These are phyloP conservation scores for Hura crepitans DNA, from an alignment of 441 rosid species.

Conservation along the genomic window DNA sequence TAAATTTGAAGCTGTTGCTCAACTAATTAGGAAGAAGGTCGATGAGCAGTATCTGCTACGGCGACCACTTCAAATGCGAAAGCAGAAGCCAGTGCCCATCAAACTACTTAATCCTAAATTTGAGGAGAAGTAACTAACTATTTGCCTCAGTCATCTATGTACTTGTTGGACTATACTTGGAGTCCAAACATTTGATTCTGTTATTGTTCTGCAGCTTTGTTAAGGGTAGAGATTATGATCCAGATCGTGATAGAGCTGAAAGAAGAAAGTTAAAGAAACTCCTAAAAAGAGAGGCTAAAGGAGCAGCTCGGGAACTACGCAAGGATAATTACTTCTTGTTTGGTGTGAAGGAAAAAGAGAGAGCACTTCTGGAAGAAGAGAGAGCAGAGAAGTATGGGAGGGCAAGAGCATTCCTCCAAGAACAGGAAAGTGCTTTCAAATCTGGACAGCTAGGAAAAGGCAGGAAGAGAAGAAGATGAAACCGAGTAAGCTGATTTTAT, in stretches of 20 bases:
- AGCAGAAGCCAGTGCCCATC: slow-evolving; percentile 71
- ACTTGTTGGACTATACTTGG: not conserved
- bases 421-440: slow-evolving; percentile 75
- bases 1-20: slow-evolving; percentile 46
- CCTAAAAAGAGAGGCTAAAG: slow-evolving; percentile 54
- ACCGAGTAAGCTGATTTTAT: not conserved
- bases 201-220: slow-evolving; percentile 58
- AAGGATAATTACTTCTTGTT: slow-evolving; percentile 72
- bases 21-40: slow-evolving; percentile 51
- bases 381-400: slow-evolving; percentile 62
- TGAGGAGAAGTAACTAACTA: slow-evolving; percentile 61
- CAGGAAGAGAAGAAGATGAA: slow-evolving; percentile 59
- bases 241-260: slow-evolving; percentile 70
- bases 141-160: not conserved
- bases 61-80: slow-evolving; percentile 67
- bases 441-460: slow-evolving; percentile 90
- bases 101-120: slow-evolving; percentile 69
- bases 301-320: slow-evolving; percentile 71
- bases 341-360: slow-evolving; percentile 55
- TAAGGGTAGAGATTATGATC: slow-evolving; percentile 85
- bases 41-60: slow-evolving; percentile 43
- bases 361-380: slow-evolving; percentile 44
- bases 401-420: slow-evolving; percentile 79
- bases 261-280: slow-evolving; percentile 53
- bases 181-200: slow-evolving; percentile 14